These are phyloP conservation scores for Nemania abortiva DNA, from an alignment of 2,329 filamentous ascomycete genomes.

Conservation along the genomic window DNA sequence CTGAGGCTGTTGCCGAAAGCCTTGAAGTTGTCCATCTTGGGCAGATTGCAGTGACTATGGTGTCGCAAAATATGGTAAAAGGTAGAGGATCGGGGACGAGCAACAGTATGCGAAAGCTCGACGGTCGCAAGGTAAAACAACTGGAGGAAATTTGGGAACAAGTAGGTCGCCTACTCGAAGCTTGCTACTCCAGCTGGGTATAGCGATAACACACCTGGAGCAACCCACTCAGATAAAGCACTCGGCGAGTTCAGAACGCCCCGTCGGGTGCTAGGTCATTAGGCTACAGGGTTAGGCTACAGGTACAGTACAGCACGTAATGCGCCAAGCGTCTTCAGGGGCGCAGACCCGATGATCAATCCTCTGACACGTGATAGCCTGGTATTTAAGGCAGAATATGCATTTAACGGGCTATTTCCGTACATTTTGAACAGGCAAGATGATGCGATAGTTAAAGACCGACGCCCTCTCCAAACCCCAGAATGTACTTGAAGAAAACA, in stretches of 20 bases:
- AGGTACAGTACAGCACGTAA: conserved; percentile 6
- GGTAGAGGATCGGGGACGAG: conserved; percentile 4
- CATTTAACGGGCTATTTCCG: neutral
- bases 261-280: conserved; percentile 16
- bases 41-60: conserved; percentile 9
- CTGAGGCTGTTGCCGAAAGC: conserved; percentile 68
- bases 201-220: conserved; percentile 1
- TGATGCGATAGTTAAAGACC: neutral
- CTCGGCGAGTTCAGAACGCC: conserved; percentile 13
- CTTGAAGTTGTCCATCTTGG: conserved; percentile 68
- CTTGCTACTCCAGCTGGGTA: conserved; percentile 7
- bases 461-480: neutral
- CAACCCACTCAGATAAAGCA: conserved; percentile 18
- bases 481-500: no score
- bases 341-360: conserved; percentile 6
- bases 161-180: conserved; percentile 15
- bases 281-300: conserved; percentile 7
- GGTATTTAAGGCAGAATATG: neutral
- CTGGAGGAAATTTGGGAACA: conserved; percentile 13
- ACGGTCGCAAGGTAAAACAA: conserved; percentile 25
- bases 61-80: conserved; percentile 9
- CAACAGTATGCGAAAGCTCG: conserved; percentile 20
- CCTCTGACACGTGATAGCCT: conserved; percentile 13
- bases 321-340: conserved; percentile 20
- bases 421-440: neutral